Conservation (phyloP, 768 basidiomycete species). For the Russula olivacea region DNA sequence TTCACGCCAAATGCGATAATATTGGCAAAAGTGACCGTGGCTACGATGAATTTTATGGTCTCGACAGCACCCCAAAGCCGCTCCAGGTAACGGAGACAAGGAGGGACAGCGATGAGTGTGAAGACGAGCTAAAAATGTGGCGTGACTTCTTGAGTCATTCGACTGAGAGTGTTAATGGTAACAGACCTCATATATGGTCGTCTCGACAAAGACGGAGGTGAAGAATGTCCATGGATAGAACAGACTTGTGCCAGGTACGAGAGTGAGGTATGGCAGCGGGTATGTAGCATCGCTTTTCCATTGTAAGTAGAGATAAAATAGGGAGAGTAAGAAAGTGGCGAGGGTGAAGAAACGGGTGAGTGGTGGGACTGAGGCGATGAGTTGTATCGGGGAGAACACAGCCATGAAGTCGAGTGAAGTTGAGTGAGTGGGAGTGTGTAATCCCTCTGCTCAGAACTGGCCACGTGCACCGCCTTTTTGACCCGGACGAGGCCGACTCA, state of each 20-base stretch:
- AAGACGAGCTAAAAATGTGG: constrained; percentile 54
- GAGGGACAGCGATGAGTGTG: constrained; percentile 70
- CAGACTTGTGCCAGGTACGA: constrained; percentile 74
- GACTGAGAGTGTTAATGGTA: not conserved
- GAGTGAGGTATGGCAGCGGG: constrained; percentile 60
- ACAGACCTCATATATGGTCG: constrained; percentile 75
- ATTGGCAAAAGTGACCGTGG: constrained; percentile 76
- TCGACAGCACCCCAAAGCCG: constrained; percentile 90
- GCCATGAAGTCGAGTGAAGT: constrained; percentile 47
- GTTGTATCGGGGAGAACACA: constrained; percentile 63
- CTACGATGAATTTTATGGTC: constrained; percentile 76
- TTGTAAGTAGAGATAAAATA: constrained; percentile 58
- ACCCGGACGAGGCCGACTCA: not conserved
- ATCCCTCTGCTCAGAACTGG: not conserved
- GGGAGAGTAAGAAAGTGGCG: constrained; percentile 51
- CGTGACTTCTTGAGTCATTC: constrained; percentile 16
- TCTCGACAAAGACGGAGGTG: constrained; percentile 86
- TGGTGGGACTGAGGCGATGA: constrained; percentile 67
- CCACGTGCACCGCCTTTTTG: not conserved
- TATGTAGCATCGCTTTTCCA: constrained; percentile 43
- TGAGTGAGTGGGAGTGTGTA: too few relatives aligned
- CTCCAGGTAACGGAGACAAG: constrained; percentile 86
- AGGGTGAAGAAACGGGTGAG: constrained; percentile 70
- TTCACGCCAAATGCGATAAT: constrained; percentile 83
- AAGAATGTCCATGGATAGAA: constrained; percentile 92